Evolutionary conservation across 2,329 filamentous ascomycete species (phyloP), one percentile per base, ranked within the genome.

Genomic region (Ophiostoma triangulosporum): DNA sequence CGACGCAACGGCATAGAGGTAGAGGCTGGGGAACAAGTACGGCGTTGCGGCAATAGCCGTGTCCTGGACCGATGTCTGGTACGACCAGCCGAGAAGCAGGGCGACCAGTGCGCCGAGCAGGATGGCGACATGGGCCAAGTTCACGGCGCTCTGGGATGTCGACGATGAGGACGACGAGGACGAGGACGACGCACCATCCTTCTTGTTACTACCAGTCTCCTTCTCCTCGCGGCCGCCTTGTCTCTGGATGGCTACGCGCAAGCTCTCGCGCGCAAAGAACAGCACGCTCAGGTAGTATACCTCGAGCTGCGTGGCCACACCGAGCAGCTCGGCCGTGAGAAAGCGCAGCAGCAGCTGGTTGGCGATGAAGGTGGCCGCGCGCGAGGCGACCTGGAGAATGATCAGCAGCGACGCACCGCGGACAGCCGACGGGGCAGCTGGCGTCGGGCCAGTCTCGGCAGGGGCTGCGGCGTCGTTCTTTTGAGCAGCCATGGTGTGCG

Each of bases 241-340:
- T 51, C 93, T 78, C 68, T 97, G 91, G 33, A 95, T 80, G 26
- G 91, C 89, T n/a, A 95, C 84, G 15, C 93, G 84, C 49, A 97
- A 71, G 62, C 86, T 91, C 69, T 98, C 93, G 36, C 93, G 79
- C 0, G 93, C 86, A 63, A 98, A 97, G 68, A 95, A 96, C 0
- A 98, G 76, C n/a, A 94, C 83, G 0, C 89, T 88, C 45, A 95
- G 84, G 56, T 91, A 90, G 66, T 90, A 96, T 1, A 97, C 81
- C 62, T 98, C 93, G 3, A 98, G 77, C 66, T 96, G 93, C 0
- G 90, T 84, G 2, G 90, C 85, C 5, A 95, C 75, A 6, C 91
- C 93, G 1, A 98, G 77, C 0, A 94, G 75, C 55, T 84, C 78
- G 0, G 93, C 90, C 1, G 89, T 95, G 45, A 97, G 73, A 65